Percentiles rank a stretch among this genome's conserved stretches.
phyloP scores from a whole-genome alignment of 345 rosid species.

The Linum lewisii region DNA sequence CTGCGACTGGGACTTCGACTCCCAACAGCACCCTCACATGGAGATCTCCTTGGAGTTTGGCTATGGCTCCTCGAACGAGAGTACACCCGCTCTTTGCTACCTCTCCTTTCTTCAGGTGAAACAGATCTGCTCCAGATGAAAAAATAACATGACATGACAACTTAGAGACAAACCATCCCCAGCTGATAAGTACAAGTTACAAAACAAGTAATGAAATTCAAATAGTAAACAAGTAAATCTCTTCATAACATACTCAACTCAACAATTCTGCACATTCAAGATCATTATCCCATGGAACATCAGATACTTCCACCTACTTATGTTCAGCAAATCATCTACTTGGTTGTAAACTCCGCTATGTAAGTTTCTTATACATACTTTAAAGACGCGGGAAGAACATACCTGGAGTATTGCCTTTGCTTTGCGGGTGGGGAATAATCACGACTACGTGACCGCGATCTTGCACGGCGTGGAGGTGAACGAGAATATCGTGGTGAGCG shows the following conservation, averaged over 20 bases:
- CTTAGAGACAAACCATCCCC: not conserved
- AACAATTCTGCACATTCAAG: not conserved
- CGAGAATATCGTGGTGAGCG: conserved; percentile 32
- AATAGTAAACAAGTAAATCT: no score
- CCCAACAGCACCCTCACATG: conserved; percentile 9
- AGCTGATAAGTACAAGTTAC: not conserved
- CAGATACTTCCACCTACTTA: no score
- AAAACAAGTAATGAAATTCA: not conserved
- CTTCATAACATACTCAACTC: no score
- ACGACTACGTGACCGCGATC: conserved; percentile 38
- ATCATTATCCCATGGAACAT: no score
- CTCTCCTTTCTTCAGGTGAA: conserved; percentile 23
- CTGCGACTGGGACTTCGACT: conserved; percentile 11
- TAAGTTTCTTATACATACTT: no score
- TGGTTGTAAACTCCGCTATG: no score
- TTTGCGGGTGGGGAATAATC: conserved; percentile 25
- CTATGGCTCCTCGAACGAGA: conserved; percentile 57
- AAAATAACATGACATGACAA: not conserved
- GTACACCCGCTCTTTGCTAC: conserved; percentile 25
- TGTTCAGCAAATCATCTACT: no score
- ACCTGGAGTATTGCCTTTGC: conserved; percentile 42
- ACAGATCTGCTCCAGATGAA: conserved; percentile 24
- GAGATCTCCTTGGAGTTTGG: conserved; percentile 38
- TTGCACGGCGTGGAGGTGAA: conserved; percentile 62
- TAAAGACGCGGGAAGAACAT: not conserved